These are phyloP conservation scores for Starmerella khaoyaiensis DNA, from an alignment of 805 yeast species.

Conservation along the genomic window DNA sequence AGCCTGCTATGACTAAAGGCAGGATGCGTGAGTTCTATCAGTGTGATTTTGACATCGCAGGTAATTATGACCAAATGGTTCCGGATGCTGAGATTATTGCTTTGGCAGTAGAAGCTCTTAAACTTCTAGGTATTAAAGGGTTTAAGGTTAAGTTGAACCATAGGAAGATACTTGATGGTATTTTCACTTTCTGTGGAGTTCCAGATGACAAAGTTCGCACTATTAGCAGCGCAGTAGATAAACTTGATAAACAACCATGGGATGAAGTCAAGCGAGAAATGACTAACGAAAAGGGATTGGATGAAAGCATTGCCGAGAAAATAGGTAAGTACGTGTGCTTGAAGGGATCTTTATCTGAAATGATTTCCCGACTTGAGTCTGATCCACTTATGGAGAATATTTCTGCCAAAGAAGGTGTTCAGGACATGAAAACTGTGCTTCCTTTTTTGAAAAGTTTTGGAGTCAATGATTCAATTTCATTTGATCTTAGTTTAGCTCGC, in stretches of 20 bases:
- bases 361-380: constrained; percentile 39
- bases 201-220: constrained; percentile 85
- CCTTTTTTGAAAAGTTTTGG: constrained; percentile 74
- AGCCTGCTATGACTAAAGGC: constrained; percentile 99
- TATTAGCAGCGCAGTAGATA: constrained; percentile 90
- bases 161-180: constrained; percentile 91
- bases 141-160: constrained; percentile 90
- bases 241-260: constrained; percentile 93
- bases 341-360: constrained; percentile 43
- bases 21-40: constrained; percentile 99
- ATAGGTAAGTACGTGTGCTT: constrained; percentile 86
- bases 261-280: constrained; percentile 84
- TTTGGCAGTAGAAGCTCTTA: constrained; percentile 71
- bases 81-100: constrained; percentile 88
- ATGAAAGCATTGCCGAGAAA: constrained; percentile 81
- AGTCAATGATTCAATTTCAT: constrained; percentile 45
- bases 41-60: constrained; percentile 97
- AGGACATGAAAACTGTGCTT: constrained; percentile 63
- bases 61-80: constrained; percentile 82
- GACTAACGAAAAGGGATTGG: constrained; percentile 78
- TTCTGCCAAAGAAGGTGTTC: constrained; percentile 66
- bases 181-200: constrained; percentile 90
- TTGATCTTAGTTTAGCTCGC: constrained; percentile 90
- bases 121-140: constrained; percentile 69
- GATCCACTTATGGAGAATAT: constrained; percentile 55